Evolutionary conservation across 805 yeast species (phyloP).

Genomic region (Jamesozyma hellenica): DNA sequence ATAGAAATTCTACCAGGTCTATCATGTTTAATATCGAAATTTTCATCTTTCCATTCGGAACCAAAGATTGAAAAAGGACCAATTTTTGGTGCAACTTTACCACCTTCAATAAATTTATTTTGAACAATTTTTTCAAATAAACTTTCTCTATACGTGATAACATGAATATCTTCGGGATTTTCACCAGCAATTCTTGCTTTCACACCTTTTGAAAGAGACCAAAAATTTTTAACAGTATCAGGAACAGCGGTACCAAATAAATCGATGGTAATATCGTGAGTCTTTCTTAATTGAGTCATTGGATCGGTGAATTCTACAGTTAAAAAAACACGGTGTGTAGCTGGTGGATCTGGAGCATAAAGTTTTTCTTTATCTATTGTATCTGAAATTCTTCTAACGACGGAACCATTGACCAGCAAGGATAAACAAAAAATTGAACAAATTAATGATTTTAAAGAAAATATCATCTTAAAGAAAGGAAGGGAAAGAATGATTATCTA

Average conservation of each 20-base stretch:
- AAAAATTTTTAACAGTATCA: constrained; percentile 51
- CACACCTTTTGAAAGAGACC: constrained; percentile 38
- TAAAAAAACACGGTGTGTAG: constrained; percentile 19
- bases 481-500: too few relatives aligned
- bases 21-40: constrained; percentile 53
- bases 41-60: constrained; percentile 65
- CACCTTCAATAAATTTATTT: constrained; percentile 78
- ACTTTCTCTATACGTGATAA: constrained; percentile 43
- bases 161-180: constrained; percentile 14
- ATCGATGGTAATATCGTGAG: constrained; percentile 40
- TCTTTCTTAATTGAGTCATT: constrained; percentile 9
- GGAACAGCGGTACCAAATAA: constrained; percentile 60
- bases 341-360: constrained; percentile 28
- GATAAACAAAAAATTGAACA: too few relatives aligned
- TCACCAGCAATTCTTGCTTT: constrained; percentile 26
- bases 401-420: too few relatives aligned
- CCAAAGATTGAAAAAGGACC: constrained; percentile 83
- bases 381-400: background rate
- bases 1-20: constrained; percentile 59
- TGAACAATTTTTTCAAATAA: constrained; percentile 66
- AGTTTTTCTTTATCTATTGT: constrained; percentile 8
- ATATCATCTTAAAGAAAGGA: too few relatives aligned
- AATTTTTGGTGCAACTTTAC: constrained; percentile 68
- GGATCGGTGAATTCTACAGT: constrained; percentile 22
- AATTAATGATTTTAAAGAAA: too few relatives aligned